phyloP scores from a whole-genome alignment of 1,139 yeast genomes.

The Hansenula lynferdii region DNA sequence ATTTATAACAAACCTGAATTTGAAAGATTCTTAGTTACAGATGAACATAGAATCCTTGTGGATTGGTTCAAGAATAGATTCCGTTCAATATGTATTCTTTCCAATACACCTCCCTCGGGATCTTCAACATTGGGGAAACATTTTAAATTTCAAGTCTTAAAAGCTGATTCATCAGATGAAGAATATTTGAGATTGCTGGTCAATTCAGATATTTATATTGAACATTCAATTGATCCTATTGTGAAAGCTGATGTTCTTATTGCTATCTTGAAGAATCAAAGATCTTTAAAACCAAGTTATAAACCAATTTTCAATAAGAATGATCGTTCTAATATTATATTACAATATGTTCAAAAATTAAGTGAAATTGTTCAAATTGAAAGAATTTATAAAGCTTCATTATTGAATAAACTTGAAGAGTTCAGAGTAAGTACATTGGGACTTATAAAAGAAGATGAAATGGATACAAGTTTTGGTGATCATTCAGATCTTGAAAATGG shows the following conservation, averaged over 20 bases:
- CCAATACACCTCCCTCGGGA: constrained; percentile 37
- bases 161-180: constrained; percentile 37
- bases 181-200: constrained; percentile 37
- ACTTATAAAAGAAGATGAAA: constrained; percentile 9
- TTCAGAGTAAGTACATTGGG: constrained; percentile 9
- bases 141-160: constrained; percentile 42
- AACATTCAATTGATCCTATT: constrained; percentile 39
- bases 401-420: constrained; percentile 23
- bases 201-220: constrained; percentile 45
- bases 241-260: constrained; percentile 31
- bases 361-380: constrained; percentile 62
- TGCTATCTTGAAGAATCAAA: constrained; percentile 26
- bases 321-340: constrained; percentile 42
- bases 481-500: constrained; percentile 8
- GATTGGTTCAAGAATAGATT: constrained; percentile 65
- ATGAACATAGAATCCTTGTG: constrained; percentile 56
- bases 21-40: constrained; percentile 35
- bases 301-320: constrained; percentile 28
- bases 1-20: constrained; percentile 47
- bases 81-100: constrained; percentile 50
- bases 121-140: constrained; percentile 24
- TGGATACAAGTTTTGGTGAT: not conserved
- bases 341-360: constrained; percentile 40
- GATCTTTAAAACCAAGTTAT: constrained; percentile 15
- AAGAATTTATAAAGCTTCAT: constrained; percentile 45